phyloP scores from a whole-genome alignment of 352 stramenopile species.

The Phytophthora pini region DNA sequence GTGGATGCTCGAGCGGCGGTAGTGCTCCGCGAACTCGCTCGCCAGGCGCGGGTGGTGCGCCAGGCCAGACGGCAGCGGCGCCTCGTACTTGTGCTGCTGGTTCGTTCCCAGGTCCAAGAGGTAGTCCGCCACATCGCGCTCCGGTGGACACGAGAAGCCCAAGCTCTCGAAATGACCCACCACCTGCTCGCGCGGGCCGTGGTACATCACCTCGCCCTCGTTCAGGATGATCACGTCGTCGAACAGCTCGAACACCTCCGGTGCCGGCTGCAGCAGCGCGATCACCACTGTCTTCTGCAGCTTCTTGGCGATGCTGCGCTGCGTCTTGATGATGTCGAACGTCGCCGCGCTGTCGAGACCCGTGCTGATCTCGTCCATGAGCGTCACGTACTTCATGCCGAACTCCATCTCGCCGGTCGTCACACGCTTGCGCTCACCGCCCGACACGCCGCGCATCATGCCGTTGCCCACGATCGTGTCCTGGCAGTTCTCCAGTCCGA shows the following conservation, averaged over 20 bases:
- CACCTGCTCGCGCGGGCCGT: constrained; percentile 51
- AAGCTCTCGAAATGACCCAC: constrained; percentile 50
- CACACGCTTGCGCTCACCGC: constrained; percentile 76
- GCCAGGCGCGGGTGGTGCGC: constrained; percentile 34
- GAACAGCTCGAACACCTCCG: constrained; percentile 55
- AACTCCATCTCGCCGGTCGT: constrained; percentile 90
- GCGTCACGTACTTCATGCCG: constrained; percentile 68
- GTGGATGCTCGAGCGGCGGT: constrained; percentile 39
- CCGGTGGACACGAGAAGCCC: constrained; percentile 39
- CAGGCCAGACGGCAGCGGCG: constrained; percentile 12
- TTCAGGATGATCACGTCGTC: constrained; percentile 60
- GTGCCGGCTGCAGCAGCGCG: constrained; percentile 85
- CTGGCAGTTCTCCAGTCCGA: constrained; percentile 34
- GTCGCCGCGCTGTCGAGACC: constrained; percentile 66
- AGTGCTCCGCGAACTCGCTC: constrained; percentile 44
- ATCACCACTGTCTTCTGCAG: constrained; percentile 68
- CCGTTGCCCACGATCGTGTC: constrained; percentile 68
- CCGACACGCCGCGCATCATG: constrained; percentile 71
- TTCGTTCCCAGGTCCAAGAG: constrained; percentile 52
- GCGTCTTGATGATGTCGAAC: constrained; percentile 57
- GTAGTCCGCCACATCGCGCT: constrained; percentile 51
- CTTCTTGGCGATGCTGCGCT: constrained; percentile 52
- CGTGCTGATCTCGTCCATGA: constrained; percentile 87
- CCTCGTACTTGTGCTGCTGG: constrained; percentile 50
- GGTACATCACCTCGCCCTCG: constrained; percentile 52